Percentiles rank a stretch among this genome's conserved stretches.
Evolutionary conservation across 1,284 basidiomycete species (phyloP).

Genomic region (Melampsora occidentalis): DNA sequence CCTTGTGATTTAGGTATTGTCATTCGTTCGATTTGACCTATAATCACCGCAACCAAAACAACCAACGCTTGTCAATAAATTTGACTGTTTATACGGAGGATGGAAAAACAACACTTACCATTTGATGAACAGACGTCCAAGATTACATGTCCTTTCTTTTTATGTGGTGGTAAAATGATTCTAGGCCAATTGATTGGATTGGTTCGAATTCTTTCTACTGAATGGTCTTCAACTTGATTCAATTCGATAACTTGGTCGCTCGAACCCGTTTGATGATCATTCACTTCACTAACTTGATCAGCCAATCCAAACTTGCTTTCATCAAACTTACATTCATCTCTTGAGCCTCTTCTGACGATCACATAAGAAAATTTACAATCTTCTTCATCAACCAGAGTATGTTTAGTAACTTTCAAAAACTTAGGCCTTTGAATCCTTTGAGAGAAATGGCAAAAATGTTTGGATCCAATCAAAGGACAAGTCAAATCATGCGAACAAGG

Average conservation of each 20-base stretch:
- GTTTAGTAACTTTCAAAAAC: conserved; percentile 82
- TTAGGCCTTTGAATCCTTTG: conserved; percentile 80
- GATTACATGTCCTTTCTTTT: conserved; percentile 87
- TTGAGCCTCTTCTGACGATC: conserved; percentile 71
- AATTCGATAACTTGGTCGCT: too few relatives aligned
- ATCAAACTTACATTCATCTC: too few relatives aligned
- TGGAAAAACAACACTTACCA: conserved; percentile 59
- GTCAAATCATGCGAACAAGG: conserved; percentile 86
- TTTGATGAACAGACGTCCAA: conserved; percentile 81
- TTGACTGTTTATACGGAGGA: neutral
- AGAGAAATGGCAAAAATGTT: conserved; percentile 71
- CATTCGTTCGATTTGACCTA: conserved; percentile 83
- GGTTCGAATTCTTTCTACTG: too few relatives aligned
- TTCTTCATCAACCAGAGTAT: conserved; percentile 76
- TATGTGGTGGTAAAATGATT: conserved; percentile 82
- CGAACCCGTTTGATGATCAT: too few relatives aligned
- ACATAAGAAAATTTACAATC: conserved; percentile 86
- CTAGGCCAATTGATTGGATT: conserved; percentile 69
- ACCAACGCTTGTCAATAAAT: neutral
- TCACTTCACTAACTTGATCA: too few relatives aligned
- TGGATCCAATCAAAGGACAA: conserved; percentile 67
- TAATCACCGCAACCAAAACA: neutral
- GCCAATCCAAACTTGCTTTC: too few relatives aligned
- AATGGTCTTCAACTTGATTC: too few relatives aligned
- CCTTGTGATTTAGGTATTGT: conserved; percentile 89